Conservation (phyloP, 306 rosid genomes). For the Prosopis cineraria region DNA sequence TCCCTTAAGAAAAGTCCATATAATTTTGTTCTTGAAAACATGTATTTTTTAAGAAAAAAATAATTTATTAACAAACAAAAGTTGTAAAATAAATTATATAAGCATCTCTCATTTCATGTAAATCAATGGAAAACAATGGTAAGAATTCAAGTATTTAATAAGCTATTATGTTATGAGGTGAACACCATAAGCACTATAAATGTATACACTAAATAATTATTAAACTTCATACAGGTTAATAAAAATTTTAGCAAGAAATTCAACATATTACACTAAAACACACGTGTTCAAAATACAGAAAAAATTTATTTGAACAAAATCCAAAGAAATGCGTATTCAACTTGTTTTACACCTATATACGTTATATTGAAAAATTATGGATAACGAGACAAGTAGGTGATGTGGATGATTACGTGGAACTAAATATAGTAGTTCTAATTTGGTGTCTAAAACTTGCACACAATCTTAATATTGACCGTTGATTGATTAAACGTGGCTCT, state of each 20-base stretch:
- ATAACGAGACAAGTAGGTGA: background rate
- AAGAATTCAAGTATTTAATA: too few species aligned
- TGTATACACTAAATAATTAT: too few species aligned
- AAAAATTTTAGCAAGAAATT: background rate
- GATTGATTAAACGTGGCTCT: constrained; percentile 10
- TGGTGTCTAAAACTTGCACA: constrained; percentile 7
- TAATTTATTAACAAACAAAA: background rate
- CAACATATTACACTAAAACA: background rate
- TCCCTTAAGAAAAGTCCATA: too few species aligned
- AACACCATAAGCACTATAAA: background rate
- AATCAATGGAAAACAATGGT: too few species aligned
- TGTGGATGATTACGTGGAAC: background rate
- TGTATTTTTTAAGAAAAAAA: too few species aligned
- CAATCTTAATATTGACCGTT: constrained; percentile 8
- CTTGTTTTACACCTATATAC: background rate
- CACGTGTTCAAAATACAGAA: background rate
- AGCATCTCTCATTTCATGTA: background rate
- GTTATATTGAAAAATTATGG: background rate
- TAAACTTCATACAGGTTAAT: background rate
- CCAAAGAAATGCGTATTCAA: background rate
- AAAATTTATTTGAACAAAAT: background rate
- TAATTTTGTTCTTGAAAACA: too few species aligned
- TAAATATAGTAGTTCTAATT: background rate
- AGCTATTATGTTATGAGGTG: background rate
- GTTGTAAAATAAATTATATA: background rate